Conservation (phyloP, 306 rosid species). For the Medicago truncatula region DNA sequence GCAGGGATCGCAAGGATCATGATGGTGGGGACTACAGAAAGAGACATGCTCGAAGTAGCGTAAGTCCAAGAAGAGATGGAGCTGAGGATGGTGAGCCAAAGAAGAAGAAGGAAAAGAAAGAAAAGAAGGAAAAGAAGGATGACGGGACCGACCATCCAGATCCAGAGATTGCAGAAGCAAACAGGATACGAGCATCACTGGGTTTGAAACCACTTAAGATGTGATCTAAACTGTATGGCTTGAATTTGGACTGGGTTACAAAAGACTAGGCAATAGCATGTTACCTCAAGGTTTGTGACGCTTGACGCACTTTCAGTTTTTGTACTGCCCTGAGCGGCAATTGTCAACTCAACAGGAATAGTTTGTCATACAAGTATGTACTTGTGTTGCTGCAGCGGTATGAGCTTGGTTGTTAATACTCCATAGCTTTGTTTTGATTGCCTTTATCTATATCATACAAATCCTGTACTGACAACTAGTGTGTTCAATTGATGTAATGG, state of each 20-base stretch:
- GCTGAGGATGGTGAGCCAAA: slow-evolving; percentile 74
- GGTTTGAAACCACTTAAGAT: slow-evolving; percentile 85
- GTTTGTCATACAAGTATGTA: slow-evolving; percentile 2
- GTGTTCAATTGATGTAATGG: background rate
- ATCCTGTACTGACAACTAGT: no score
- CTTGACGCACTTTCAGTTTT: background rate
- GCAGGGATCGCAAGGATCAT: slow-evolving; percentile 78
- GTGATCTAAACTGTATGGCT: background rate
- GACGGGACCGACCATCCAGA: slow-evolving; percentile 88
- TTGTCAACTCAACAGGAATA: slow-evolving; percentile 24
- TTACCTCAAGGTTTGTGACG: slow-evolving; percentile 24
- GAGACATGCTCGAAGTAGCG: slow-evolving; percentile 71
- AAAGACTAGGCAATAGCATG: background rate
- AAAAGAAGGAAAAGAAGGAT: slow-evolving; percentile 73
- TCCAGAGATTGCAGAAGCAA: slow-evolving; percentile 86
- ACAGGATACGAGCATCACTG: slow-evolving; percentile 75
- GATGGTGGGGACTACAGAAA: slow-evolving; percentile 73
- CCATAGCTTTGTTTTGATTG: slow-evolving; percentile 14
- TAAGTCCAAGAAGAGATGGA: slow-evolving; percentile 83
- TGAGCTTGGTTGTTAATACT: slow-evolving; percentile 22
- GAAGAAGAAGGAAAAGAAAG: slow-evolving; percentile 79
- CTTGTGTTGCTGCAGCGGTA: slow-evolving; percentile 16
- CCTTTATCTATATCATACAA: background rate
- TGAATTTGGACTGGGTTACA: slow-evolving; percentile 18
- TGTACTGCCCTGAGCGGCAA: background rate